Conservation (phyloP, 192 early-diverging fungal species). For the Coemansia sp. region DNA sequence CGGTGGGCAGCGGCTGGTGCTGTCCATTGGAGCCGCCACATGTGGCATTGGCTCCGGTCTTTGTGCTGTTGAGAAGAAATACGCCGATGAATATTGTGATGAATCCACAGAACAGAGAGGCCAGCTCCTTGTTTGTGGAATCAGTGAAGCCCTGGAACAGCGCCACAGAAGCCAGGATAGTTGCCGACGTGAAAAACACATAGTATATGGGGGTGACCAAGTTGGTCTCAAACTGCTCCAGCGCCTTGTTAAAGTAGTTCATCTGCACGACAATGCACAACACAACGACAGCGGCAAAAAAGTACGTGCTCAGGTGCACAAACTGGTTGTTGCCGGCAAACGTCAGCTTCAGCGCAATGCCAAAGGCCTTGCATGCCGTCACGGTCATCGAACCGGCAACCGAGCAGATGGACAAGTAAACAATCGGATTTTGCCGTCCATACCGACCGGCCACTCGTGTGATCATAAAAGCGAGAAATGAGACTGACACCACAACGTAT, state of each 20-base stretch:
- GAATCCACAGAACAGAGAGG: constrained; percentile 85
- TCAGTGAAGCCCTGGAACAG: constrained; percentile 87
- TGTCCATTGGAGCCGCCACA: constrained; percentile 15
- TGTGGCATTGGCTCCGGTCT: constrained; percentile 12
- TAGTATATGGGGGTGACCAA: constrained; percentile 90
- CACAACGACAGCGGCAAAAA: constrained; percentile 76
- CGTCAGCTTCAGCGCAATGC: constrained; percentile 88
- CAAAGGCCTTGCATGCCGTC: constrained; percentile 91
- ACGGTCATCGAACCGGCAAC: constrained; percentile 92
- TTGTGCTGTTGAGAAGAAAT: constrained; percentile 71
- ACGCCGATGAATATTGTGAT: constrained; percentile 92
- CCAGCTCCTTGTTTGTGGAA: constrained; percentile 68
- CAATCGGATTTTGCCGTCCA: constrained; percentile 78
- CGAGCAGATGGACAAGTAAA: constrained; percentile 95
- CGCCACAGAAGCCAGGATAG: constrained; percentile 84
- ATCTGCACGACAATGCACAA: constrained; percentile 91
- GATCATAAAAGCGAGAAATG: constrained; percentile 74
- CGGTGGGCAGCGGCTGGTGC: constrained; percentile 52
- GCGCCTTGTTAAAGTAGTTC: constrained; percentile 98
- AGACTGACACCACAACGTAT: constrained; percentile 70
- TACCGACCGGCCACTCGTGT: constrained; percentile 74
- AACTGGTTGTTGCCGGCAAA: constrained; percentile 93
- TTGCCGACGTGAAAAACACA: constrained; percentile 94
- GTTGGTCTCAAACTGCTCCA: constrained; percentile 90
- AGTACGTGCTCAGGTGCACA: constrained; percentile 83